Evolutionary conservation across 2,329 filamentous ascomycete genomes (phyloP).

Genomic region (Neoscytalidium dimidiatum): DNA sequence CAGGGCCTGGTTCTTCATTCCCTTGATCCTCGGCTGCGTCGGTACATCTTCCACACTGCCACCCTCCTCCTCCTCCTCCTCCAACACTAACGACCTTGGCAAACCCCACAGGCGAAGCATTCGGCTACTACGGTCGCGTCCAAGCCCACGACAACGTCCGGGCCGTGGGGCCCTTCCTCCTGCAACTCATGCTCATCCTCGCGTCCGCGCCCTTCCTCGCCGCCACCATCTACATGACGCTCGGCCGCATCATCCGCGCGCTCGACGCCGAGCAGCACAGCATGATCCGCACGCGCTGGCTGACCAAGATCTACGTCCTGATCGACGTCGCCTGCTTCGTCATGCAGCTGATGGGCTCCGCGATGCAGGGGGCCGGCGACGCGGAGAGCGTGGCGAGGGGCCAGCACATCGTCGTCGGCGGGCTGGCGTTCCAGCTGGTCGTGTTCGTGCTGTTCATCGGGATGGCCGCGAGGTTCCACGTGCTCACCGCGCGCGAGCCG

Average conservation of each 20-base stretch:
- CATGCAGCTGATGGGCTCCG: slow-evolving; percentile 26
- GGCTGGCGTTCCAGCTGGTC: slow-evolving; percentile 52
- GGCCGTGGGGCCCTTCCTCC: slow-evolving; percentile 43
- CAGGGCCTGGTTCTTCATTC: slow-evolving; percentile 54
- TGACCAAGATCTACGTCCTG: slow-evolving; percentile 26
- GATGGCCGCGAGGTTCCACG: slow-evolving; percentile 31
- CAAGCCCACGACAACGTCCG: slow-evolving; percentile 28
- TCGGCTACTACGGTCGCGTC: slow-evolving; percentile 53
- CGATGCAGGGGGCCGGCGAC: slow-evolving; percentile 24
- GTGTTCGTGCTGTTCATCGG: slow-evolving; percentile 54
- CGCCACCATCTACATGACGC: slow-evolving; percentile 47
- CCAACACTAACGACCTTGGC: not conserved
- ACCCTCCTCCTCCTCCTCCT: slow-evolving; percentile 19
- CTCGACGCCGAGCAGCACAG: slow-evolving; percentile 30
- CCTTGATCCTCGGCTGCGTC: slow-evolving; percentile 53
- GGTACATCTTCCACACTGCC: slow-evolving; percentile 38
- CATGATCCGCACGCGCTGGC: slow-evolving; percentile 8
- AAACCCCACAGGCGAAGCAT: slow-evolving; percentile 45
- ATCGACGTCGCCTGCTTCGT: slow-evolving; percentile 28
- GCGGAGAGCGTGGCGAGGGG: slow-evolving; percentile 27
- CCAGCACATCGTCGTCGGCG: slow-evolving; percentile 49
- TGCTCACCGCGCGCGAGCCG: slow-evolving; percentile 24
- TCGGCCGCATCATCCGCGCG: slow-evolving; percentile 42
- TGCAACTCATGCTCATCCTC: slow-evolving; percentile 48
- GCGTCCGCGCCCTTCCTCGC: slow-evolving; percentile 50